Conservation (phyloP, 2,329 filamentous ascomycete species). For the Aspergillus thermomutatus region DNA sequence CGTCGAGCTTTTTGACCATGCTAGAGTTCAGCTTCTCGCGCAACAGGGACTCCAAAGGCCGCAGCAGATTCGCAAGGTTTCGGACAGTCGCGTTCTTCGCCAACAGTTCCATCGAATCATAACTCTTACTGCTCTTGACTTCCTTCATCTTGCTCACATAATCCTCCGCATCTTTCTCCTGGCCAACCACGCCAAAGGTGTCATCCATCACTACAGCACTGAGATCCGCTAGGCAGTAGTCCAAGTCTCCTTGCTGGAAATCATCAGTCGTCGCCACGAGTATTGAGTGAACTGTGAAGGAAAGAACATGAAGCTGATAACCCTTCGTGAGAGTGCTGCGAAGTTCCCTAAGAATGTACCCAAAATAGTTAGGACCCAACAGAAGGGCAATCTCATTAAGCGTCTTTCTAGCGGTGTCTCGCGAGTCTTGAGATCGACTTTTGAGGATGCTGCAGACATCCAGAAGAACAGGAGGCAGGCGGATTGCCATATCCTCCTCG, state of each 20-base stretch:
- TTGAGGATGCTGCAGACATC: conserved; percentile 91
- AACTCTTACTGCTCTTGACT: conserved; percentile 96
- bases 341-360: conserved; percentile 90
- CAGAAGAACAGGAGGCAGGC: conserved; percentile 77
- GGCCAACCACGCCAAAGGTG: conserved; percentile 85
- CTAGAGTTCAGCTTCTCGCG: conserved; percentile 79
- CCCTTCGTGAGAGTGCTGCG: conserved; percentile 77
- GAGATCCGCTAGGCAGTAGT: conserved; percentile 78
- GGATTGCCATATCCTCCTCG: conserved; percentile 65
- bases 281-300: conserved; percentile 91
- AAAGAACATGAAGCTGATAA: conserved; percentile 91
- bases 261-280: conserved; percentile 70
- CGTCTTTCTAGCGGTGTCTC: conserved; percentile 87
- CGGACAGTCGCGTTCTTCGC: conserved; percentile 75
- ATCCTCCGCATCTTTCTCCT: conserved; percentile 95
- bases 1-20: conserved; percentile 85
- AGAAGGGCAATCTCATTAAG: conserved; percentile 78
- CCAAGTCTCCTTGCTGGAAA: conserved; percentile 76
- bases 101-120: conserved; percentile 92
- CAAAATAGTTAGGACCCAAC: conserved; percentile 77
- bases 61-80: conserved; percentile 70
- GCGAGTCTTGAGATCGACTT: conserved; percentile 81
- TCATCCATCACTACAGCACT: conserved; percentile 93
- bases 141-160: conserved; percentile 96
- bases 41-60: conserved; percentile 73